A percentile compares a stretch with the other conserved stretches of the same genome.
Evolutionary conservation across 768 basidiomycete species (phyloP).

Genomic region (Cystofilobasidium ferigula): DNA sequence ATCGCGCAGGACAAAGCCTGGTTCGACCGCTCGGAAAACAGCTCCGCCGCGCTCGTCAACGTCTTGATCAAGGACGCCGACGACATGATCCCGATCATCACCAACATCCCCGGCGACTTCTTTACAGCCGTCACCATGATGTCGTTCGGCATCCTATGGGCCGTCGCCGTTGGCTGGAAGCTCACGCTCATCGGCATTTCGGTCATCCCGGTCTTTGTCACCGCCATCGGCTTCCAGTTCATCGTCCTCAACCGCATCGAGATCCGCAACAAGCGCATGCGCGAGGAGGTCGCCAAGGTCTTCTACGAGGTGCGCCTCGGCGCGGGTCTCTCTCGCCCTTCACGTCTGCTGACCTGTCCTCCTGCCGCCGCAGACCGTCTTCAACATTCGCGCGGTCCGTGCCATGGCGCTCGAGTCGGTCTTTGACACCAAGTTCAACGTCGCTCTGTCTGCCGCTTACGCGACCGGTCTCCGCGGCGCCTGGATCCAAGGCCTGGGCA

Average conservation of each 20-base stretch:
- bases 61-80: slow-evolving; percentile 77
- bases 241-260: slow-evolving; percentile 61
- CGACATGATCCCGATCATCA: slow-evolving; percentile 67
- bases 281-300: slow-evolving; percentile 69
- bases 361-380: slow-evolving; percentile 48
- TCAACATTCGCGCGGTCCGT: slow-evolving; percentile 75
- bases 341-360: neutral
- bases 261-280: slow-evolving; percentile 65
- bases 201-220: slow-evolving; percentile 70
- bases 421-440: slow-evolving; percentile 59
- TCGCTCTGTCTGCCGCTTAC: slow-evolving; percentile 52
- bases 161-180: slow-evolving; percentile 77
- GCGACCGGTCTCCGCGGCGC: slow-evolving; percentile 64
- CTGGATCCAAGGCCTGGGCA: slow-evolving; percentile 72
- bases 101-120: slow-evolving; percentile 58
- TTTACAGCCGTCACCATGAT: slow-evolving; percentile 72
- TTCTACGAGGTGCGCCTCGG: slow-evolving; percentile 66
- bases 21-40: slow-evolving; percentile 63
- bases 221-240: slow-evolving; percentile 63
- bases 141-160: slow-evolving; percentile 74
- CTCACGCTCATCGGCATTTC: slow-evolving; percentile 81
- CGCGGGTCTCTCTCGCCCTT: neutral
- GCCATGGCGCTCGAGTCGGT: slow-evolving; percentile 70
- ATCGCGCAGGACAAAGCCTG: slow-evolving; percentile 72
- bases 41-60: slow-evolving; percentile 55